Evolutionary conservation across 2,329 filamentous ascomycete species (phyloP), one percentile per base, ranked within the genome.

Genomic region (Davidsoniella eucalypti): DNA sequence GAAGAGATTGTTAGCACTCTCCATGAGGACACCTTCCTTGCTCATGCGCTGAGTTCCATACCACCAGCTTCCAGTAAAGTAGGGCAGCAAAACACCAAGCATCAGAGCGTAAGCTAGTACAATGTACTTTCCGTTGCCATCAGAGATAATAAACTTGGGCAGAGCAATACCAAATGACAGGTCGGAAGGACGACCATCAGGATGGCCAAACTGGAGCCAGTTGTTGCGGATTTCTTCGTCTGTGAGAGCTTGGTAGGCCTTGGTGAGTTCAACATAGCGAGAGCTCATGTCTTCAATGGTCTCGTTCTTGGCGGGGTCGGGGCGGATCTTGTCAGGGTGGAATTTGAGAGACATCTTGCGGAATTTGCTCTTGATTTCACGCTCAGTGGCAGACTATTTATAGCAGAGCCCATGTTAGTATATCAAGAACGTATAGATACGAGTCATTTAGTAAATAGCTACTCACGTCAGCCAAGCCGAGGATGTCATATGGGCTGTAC

Each of bases 141-240:
- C 87, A 12, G 85, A 84, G 50, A 98, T 76, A 59, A 98, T 87
- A 66, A 92, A 86, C 63, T 92, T 83, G 43, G 92, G 92, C 43
- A 98, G 75, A 43, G 90, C 92, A 57, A 98, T 98, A 56, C 92
- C 90, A 61, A 98, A 96, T 67, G 87, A 95, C 67, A 88, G 92
- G 64, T 87, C 90, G 68, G 98, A 92, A 25, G 51, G 40, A 73
- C 95, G 96, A 62, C 92, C 92, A 63, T 98, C 92, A 5, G 92
- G 92, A 64, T 98, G 87, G 51, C 92, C 92, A 60, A 84, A 98
- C 64, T 94, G 84, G 49, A 94, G 80, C 66, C 85, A 98, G 70
- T 98, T 98, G 68, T 94, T 94, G 61, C 92, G 84, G 54, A 96
- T 76, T 40, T 96, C 92, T 67, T 98, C 93, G 61, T 98, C 92